Evolutionary conservation across 192 early-diverging fungal genomes (phyloP).

Genomic region (Allomyces macrogynus): DNA sequence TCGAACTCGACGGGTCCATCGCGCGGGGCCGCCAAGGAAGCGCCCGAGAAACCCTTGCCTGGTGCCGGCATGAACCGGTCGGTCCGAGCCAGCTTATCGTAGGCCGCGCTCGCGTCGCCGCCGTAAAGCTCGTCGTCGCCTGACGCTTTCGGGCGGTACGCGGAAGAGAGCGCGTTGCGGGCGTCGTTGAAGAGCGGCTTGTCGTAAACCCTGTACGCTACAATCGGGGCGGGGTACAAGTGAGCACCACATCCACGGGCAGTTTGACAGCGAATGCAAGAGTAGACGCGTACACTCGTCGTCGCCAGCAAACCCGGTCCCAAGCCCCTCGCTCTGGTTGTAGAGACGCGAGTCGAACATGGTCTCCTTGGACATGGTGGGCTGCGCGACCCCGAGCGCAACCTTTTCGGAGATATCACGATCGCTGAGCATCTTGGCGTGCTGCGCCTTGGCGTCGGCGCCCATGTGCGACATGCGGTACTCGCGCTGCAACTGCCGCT

Average conservation of each 20-base stretch:
- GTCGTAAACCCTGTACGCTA: conserved; percentile 79
- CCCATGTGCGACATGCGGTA: conserved; percentile 74
- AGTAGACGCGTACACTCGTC: conserved; percentile 18
- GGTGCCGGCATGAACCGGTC: conserved; percentile 33
- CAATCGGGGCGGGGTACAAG: not conserved
- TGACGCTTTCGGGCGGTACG: conserved; percentile 58
- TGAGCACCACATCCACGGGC: not conserved
- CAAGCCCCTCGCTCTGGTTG: conserved; percentile 70
- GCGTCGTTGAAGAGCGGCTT: conserved; percentile 72
- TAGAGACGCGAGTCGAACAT: conserved; percentile 91
- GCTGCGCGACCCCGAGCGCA: conserved; percentile 86
- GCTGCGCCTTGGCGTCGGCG: conserved; percentile 60
- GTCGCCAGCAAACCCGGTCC: conserved; percentile 72
- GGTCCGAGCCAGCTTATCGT: conserved; percentile 44
- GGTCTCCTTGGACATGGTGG: conserved; percentile 66
- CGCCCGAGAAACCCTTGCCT: conserved; percentile 44
- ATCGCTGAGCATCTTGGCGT: conserved; percentile 15
- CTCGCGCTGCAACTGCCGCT: conserved; percentile 70
- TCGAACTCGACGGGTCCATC: conserved; percentile 89
- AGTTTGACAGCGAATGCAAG: not conserved
- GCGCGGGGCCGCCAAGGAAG: conserved; percentile 19
- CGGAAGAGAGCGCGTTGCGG: conserved; percentile 27
- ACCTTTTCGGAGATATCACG: conserved; percentile 98
- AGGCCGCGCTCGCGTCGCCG: conserved; percentile 41
- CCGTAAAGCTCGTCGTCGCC: conserved; percentile 34